A percentile compares a stretch with the other conserved stretches of the same genome.
Evolutionary conservation across 352 stramenopile species (phyloP).

Genomic region (Globisporangium ultimum): DNA sequence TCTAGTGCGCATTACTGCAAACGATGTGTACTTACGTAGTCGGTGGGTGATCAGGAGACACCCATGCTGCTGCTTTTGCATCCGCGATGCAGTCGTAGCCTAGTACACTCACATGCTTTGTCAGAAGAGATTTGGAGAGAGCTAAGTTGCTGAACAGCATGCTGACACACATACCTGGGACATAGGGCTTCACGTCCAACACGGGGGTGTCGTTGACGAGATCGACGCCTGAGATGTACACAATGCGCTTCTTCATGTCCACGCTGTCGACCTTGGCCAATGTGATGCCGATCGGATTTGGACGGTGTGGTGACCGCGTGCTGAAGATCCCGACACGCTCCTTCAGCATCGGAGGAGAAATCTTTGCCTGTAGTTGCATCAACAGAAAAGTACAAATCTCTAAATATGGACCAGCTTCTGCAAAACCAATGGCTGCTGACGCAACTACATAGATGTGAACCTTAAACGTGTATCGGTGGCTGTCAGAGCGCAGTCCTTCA

Average conservation of each 20-base stretch:
- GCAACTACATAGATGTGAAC: constrained; percentile 15
- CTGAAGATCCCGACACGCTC: constrained; percentile 92
- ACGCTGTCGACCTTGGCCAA: constrained; percentile 87
- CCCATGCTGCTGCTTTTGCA: constrained; percentile 36
- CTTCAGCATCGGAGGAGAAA: constrained; percentile 65
- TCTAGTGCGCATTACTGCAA: not conserved
- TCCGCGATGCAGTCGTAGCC: constrained; percentile 52
- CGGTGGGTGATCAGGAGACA: constrained; percentile 30
- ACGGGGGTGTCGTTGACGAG: constrained; percentile 96
- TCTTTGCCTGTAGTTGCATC: constrained; percentile 44
- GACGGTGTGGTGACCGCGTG: constrained; percentile 95
- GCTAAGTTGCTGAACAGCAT: too few relatives aligned
- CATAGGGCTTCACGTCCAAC: constrained; percentile 98
- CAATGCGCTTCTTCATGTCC: constrained; percentile 41
- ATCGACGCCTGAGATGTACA: constrained; percentile 88
- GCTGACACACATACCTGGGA: constrained; percentile 50
- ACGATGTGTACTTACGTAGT: constrained; percentile 27
- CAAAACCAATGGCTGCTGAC: not conserved
- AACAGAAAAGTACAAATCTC: not conserved
- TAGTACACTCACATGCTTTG: constrained; percentile 9
- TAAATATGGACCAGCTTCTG: not conserved
- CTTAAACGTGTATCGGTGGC: constrained; percentile 70
- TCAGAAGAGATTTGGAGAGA: not conserved
- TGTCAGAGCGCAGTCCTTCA: constrained; percentile 58
- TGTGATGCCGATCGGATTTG: constrained; percentile 94